Conservation (phyloP, 768 basidiomycete species). For the Lactarius evosmus region DNA sequence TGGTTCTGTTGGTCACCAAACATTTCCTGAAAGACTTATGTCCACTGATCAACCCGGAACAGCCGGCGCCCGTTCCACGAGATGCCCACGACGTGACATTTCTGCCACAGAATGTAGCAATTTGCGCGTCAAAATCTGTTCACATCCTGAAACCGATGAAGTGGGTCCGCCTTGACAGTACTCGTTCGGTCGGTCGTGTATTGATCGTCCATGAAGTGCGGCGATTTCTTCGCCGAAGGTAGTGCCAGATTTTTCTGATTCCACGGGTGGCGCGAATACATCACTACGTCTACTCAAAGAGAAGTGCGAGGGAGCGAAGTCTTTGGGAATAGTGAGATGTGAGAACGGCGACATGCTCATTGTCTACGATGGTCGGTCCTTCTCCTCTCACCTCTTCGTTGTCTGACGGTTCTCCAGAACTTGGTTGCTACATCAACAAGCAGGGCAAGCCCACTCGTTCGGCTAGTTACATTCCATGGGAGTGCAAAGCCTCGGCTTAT, state of each 20-base stretch:
- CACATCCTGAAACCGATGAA: slow-evolving; percentile 64
- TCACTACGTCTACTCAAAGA: slow-evolving; percentile 50
- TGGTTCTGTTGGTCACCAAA: slow-evolving; percentile 52
- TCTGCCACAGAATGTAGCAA: slow-evolving; percentile 58
- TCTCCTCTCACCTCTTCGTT: neutral
- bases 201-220: slow-evolving; percentile 35
- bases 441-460: slow-evolving; percentile 62
- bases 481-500: slow-evolving; percentile 61
- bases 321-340: slow-evolving; percentile 63
- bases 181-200: neutral
- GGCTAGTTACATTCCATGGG: slow-evolving; percentile 72
- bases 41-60: slow-evolving; percentile 6
- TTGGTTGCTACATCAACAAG: slow-evolving; percentile 75
- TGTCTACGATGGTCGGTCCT: slow-evolving; percentile 64
- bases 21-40: slow-evolving; percentile 1
- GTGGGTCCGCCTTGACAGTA: slow-evolving; percentile 41
- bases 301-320: slow-evolving; percentile 53
- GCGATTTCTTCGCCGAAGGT: slow-evolving; percentile 41
- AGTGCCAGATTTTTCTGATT: slow-evolving; percentile 57
- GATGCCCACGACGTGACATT: slow-evolving; percentile 61
- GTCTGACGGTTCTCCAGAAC: slow-evolving; percentile 40
- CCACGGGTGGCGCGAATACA: slow-evolving; percentile 38
- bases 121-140: slow-evolving; percentile 63
- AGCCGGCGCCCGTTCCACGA: slow-evolving; percentile 70
- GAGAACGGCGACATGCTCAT: slow-evolving; percentile 59